These are phyloP conservation scores for Odontarrhena argentea DNA, from an alignment of 345 rosid species.

Conservation along the genomic window DNA sequence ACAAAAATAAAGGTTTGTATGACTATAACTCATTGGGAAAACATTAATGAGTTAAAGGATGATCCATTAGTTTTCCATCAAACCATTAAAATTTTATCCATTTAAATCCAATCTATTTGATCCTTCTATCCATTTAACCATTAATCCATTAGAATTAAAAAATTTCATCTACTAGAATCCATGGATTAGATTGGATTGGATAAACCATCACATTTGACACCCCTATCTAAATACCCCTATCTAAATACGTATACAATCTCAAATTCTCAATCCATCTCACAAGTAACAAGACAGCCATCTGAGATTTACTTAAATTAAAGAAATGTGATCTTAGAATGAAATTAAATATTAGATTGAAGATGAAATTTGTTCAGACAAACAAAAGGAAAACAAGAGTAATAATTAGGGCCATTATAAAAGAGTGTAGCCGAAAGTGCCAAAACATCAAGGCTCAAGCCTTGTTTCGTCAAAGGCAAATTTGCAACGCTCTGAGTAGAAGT, in stretches of 20 bases:
- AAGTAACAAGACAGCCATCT: not conserved
- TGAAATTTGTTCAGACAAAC: constrained; percentile 13
- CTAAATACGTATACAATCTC: constrained; percentile 11
- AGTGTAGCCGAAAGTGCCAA: constrained; percentile 28
- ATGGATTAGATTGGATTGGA: no score
- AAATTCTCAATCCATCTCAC: constrained; percentile 14
- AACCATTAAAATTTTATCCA: no score
- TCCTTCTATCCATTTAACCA: no score
- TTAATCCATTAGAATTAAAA: no score
- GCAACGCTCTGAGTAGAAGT: constrained; percentile 26
- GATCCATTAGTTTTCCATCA: no score
- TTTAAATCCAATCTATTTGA: no score
- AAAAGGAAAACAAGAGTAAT: constrained; percentile 18
- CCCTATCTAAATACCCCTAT: no score
- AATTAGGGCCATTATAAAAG: constrained; percentile 13
- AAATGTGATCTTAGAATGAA: not conserved
- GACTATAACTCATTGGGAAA: no score
- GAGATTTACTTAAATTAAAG: not conserved
- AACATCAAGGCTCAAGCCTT: constrained; percentile 35
- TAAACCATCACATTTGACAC: no score
- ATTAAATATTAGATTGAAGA: not conserved
- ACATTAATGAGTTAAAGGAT: no score
- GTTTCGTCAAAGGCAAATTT: constrained; percentile 42
- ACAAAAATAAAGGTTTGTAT: no score
- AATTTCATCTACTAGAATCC: no score